These are phyloP conservation scores for Leptographium procerum DNA, from an alignment of 2,329 filamentous ascomycete genomes.

Conservation along the genomic window DNA sequence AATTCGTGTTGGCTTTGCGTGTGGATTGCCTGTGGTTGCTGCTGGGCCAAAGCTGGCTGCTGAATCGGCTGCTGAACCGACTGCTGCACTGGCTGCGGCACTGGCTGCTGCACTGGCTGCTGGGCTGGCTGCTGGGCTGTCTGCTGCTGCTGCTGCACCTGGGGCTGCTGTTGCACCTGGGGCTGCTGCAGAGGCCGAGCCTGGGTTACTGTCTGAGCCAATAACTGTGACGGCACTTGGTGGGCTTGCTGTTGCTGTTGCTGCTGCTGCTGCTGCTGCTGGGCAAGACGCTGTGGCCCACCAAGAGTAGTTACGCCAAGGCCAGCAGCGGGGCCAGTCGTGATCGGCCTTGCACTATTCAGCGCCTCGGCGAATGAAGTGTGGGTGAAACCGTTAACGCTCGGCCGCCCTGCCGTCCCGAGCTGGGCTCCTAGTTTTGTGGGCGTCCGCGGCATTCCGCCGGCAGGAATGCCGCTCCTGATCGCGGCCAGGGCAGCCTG, in stretches of 20 bases:
- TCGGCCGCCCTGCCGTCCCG: neutral
- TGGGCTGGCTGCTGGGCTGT: neutral
- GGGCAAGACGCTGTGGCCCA: neutral
- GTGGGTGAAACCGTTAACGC: no score
- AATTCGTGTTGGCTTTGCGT: neutral
- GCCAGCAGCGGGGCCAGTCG: neutral
- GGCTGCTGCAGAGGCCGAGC: neutral
- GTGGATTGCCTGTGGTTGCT: neutral
- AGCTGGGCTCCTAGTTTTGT: neutral
- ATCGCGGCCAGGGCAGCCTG: neutral
- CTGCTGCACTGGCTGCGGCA: no score
- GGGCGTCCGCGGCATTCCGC: neutral
- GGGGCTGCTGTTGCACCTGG: neutral
- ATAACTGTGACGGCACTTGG: neutral
- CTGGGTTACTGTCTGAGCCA: neutral
- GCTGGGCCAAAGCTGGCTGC: neutral
- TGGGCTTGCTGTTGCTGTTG: neutral
- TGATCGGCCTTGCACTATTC: neutral
- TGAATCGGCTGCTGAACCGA: neutral
- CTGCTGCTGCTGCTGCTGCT: neutral
- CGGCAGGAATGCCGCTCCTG: neutral
- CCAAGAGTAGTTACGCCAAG: neutral
- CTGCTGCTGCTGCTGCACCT: neutral
- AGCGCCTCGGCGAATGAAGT: no score
- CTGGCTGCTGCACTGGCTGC: neutral